Base-by-base conservation (phyloP, 1,284 basidiomycete species). In the Malassezia cuniculi region DNA sequence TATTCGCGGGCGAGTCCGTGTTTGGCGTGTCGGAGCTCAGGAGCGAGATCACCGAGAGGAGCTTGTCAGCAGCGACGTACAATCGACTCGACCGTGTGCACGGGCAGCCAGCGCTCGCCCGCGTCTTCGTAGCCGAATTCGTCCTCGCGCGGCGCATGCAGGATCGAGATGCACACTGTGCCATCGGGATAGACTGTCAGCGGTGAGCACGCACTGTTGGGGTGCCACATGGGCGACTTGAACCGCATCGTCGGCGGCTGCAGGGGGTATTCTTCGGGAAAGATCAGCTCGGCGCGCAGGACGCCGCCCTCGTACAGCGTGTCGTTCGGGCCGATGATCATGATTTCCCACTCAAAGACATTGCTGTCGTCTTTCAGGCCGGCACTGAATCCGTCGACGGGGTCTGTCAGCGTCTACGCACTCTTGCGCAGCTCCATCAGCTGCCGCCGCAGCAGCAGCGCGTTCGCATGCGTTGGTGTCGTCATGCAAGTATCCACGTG, bases 111-210 rank as follows among this genome's bases (percentile, higher is more conserved):
- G 48, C 93, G 72, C 72, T 99, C 93, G 35, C 85, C 82, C 1
- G 93, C 89, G 60, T 94, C 85, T 69, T 99, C 93, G 61, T 89
- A 95, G 6, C 93, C 93, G 67, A 85, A 97, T 69, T 95, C 83
- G 70, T 99, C 93, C 45, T 90, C 84, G 33, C 87, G 90, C 2
- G 93, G 93, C 25, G 85, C 79, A 64, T 99, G 90, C 56, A 97
- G 73, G 61, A 97, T 95, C 27, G 90, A 95, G 47, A 97, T 85
- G 71, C 90, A 97, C 38, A 95, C 84, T 29, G 75, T 76, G 17
- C 87, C 86, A 68, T 85, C 81, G 15, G 78, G 62, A 66, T 95
- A 97, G 32, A 68, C 87, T 93, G 57, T 6, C 21, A 12, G 10
- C 16, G 11, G 21, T 6, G 33, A 9, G 4, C 6, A 41, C 52